A percentile compares a stretch with the other conserved stretches of the same genome.
Conservation (phyloP, 441 rosid species). For the Biscutella laevigata region DNA sequence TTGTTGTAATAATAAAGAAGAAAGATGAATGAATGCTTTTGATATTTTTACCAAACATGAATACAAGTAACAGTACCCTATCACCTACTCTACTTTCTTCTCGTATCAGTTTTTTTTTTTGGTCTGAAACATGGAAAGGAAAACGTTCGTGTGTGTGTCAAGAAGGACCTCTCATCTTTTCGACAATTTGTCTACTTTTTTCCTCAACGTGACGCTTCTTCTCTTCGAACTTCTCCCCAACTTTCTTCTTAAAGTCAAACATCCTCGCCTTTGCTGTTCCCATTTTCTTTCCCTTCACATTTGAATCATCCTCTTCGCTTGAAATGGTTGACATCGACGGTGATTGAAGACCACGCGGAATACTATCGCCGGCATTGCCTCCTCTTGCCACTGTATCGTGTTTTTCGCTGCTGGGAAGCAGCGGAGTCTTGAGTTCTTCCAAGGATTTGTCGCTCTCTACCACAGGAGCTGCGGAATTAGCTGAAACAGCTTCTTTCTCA, state of each 20-base stretch:
- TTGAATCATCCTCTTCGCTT: constrained; percentile 46
- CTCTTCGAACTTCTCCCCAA: constrained; percentile 91
- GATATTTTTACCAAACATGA: constrained; percentile 8
- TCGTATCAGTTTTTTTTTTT: neutral
- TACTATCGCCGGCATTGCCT: constrained; percentile 18
- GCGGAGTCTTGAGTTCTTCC: constrained; percentile 47
- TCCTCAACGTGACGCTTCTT: constrained; percentile 80
- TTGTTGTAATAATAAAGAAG: constrained; percentile 17
- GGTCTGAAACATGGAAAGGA: constrained; percentile 9
- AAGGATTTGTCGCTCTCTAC: constrained; percentile 28
- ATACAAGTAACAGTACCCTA: constrained; percentile 11
- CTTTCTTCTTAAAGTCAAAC: constrained; percentile 74
- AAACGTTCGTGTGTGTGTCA: neutral
- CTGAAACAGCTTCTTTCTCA: constrained; percentile 17
- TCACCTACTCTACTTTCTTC: constrained; percentile 6
- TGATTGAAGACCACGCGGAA: constrained; percentile 25
- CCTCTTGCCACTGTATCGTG: constrained; percentile 20
- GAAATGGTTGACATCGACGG: constrained; percentile 26
- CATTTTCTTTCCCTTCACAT: constrained; percentile 40
- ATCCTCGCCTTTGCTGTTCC: constrained; percentile 67
- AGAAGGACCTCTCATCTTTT: constrained; percentile 71
- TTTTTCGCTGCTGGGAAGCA: constrained; percentile 34
- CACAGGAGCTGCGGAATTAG: constrained; percentile 23
- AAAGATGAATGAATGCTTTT: neutral
- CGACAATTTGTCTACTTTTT: constrained; percentile 63